phyloP scores from a whole-genome alignment of 768 basidiomycete species.

The Cystobasidium onofrii region DNA sequence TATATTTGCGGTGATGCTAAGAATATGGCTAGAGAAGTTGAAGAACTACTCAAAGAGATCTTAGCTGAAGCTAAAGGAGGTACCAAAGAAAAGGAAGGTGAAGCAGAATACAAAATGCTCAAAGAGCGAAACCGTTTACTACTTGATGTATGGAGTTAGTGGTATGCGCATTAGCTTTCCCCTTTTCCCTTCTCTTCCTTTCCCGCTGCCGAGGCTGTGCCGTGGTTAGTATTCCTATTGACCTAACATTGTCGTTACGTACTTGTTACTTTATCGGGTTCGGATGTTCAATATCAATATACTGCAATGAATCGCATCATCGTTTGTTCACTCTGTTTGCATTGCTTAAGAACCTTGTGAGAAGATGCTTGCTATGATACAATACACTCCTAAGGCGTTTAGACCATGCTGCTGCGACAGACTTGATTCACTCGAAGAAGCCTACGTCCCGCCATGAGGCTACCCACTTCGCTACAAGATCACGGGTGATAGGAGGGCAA shows the following conservation, averaged over 20 bases:
- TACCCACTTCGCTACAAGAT: conserved; percentile 1
- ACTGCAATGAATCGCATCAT: too few species aligned
- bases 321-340: too few species aligned
- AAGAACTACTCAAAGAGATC: conserved; percentile 64
- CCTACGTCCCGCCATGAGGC: neutral
- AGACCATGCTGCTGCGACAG: neutral
- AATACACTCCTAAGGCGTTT: too few species aligned
- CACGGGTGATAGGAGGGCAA: neutral
- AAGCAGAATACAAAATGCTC: conserved; percentile 81
- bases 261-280: too few species aligned
- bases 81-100: conserved; percentile 73
- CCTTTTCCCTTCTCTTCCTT: too few species aligned
- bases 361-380: too few species aligned
- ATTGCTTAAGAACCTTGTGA: too few species aligned
- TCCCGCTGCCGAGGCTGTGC: too few species aligned
- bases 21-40: conserved; percentile 90
- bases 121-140: conserved; percentile 77
- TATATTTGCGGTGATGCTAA: conserved; percentile 49
- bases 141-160: conserved; percentile 53
- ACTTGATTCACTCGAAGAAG: neutral
- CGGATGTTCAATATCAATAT: too few species aligned
- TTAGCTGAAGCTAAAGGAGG: conserved; percentile 93
- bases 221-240: too few species aligned
- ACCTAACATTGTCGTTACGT: too few species aligned
- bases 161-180: too few species aligned